Base-by-base conservation (phyloP, 2,329 filamentous ascomycete genomes). In the Pseudogymnoascus sp. region DNA sequence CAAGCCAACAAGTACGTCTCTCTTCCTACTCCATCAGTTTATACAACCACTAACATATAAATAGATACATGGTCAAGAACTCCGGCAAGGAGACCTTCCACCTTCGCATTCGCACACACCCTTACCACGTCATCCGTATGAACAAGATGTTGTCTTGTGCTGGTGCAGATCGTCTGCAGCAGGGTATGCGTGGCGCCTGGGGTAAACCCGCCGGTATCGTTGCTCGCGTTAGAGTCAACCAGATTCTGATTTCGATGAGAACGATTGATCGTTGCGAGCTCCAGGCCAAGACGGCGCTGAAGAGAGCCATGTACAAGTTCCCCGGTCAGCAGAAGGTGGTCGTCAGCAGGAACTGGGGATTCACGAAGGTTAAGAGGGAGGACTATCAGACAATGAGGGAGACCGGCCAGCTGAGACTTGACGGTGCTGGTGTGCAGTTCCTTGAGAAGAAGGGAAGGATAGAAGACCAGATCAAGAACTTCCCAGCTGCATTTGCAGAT, bases 61-160 rank as follows among this genome's bases (percentile, higher is more conserved):
- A 37, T 61, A 74, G 72, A 64, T 77, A 89, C 82, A 79, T 89
- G 70, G 85, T 88, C 80, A 89, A 89, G 84, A 79, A 80, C 73
- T 79, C 81, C 73, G 87, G 87, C 78, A 89, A 89, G 83, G 87
- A 89, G 76, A 79, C 80, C 75, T 89, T 89, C 85, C 87, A 89
- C 78, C 81, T 89, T 71, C 86, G 87, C 74, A 84, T 89, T 76
- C 87, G 95, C 78, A 93, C 92, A 77, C 95, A 99, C 87, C 95
- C 95, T 72, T 99, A 91, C 91, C 95, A 99, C 87, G 95, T 99
- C 83, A 90, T 99, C 86, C 95, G 95, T 83, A 99, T 99, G 93
- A 99, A 99, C 92, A 99, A 99, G 90, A 99, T 99, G 95, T 93
- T 99, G 91, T 97, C 95, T 78, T 99, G 95, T 82, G 95, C 95